Evolutionary conservation across 441 rosid genomes (phyloP), one percentile per base, ranked within the genome.

Genomic region (Populus tomentosa): DNA sequence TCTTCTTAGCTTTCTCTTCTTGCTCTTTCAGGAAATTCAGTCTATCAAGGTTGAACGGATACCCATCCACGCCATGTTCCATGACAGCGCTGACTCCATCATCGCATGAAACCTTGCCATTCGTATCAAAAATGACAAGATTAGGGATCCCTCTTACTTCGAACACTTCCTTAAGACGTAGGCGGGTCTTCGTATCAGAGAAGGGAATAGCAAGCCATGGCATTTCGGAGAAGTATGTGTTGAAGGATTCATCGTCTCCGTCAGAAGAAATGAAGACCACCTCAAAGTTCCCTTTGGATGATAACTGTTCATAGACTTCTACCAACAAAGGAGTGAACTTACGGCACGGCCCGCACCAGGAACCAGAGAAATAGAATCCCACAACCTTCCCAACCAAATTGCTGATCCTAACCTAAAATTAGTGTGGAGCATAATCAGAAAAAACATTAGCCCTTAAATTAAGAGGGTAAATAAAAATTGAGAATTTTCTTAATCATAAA

Each of bases 141-240:
- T 71, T 62, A 67, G 90, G 90, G 18, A 83, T 84, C 23, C 82
- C 84, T 0, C 35, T 71, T 35, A 77, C 86, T 69, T 82, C 18
- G 77, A 86, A 83, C 79, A 82, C 42, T 63, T 67, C 76, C 71
- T 81, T 65, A 18, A 84, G 73, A 71, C 62, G 71, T 13, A 68
- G 66, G 14, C 80, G 67, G 14, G 18, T 74, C 10, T 21, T 83
- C n/a, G 68, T 18, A 71, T 83, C 86, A 59, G 89, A 56, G 73
- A 74, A 80, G n/a, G 90, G 87, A 70, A 87, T 59, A 10, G 90
- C 87, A 72, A 87, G 86, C 88, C 88, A 87, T 2, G 88, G 88
- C 90, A 84, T 86, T 61, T 79, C 74, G 28, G 87, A 78, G 75
- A 87, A 86, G 76, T 77, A 77, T 16, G 38, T 67, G 4, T 64